phyloP scores from a whole-genome alignment of 2,329 filamentous ascomycete species.

The Fusarium citri region DNA sequence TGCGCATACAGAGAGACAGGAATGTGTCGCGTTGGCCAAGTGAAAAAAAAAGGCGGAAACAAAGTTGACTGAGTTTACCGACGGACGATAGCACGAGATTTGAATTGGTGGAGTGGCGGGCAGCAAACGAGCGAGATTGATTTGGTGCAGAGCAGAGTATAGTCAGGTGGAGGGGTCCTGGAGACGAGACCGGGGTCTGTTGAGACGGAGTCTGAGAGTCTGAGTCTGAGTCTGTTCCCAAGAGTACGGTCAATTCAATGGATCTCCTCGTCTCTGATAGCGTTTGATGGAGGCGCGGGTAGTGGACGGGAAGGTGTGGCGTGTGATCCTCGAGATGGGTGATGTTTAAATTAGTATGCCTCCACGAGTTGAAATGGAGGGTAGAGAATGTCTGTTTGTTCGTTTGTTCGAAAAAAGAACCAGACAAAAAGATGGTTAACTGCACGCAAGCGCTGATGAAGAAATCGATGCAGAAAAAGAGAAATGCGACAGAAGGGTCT shows the following conservation, averaged over 20 bases:
- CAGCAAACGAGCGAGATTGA: conserved; percentile 19
- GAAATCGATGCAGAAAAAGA: background rate
- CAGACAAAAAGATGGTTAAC: background rate
- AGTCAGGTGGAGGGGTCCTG: conserved; percentile 43
- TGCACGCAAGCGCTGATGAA: conserved; percentile 18
- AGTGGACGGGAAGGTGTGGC: conserved; percentile 42
- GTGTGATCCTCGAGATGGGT: conserved; percentile 36
- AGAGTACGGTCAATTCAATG: conserved; percentile 36
- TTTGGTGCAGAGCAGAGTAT: conserved; percentile 36
- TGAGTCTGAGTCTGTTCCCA: conserved; percentile 18
- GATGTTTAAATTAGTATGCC: conserved; percentile 39
- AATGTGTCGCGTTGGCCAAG: conserved; percentile 40
- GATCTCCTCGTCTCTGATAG: conserved; percentile 6
- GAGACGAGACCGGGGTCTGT: conserved; percentile 38
- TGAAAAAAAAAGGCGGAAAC: conserved; percentile 35
- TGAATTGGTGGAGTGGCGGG: conserved; percentile 41
- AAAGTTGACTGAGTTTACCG: conserved; percentile 27
- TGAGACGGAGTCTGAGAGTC: conserved; percentile 16
- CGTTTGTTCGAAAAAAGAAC: conserved; percentile 1
- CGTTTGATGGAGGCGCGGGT: conserved; percentile 45
- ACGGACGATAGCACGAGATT: conserved; percentile 35
- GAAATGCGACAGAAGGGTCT: conserved; percentile 26
- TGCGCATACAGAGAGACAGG: conserved; percentile 29
- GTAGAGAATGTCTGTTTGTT: conserved; percentile 7
- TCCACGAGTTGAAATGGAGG: conserved; percentile 29